Evolutionary conservation across 202 grass and related monocot genomes (phyloP).

Genomic region (Hordeum pubiflorum): DNA sequence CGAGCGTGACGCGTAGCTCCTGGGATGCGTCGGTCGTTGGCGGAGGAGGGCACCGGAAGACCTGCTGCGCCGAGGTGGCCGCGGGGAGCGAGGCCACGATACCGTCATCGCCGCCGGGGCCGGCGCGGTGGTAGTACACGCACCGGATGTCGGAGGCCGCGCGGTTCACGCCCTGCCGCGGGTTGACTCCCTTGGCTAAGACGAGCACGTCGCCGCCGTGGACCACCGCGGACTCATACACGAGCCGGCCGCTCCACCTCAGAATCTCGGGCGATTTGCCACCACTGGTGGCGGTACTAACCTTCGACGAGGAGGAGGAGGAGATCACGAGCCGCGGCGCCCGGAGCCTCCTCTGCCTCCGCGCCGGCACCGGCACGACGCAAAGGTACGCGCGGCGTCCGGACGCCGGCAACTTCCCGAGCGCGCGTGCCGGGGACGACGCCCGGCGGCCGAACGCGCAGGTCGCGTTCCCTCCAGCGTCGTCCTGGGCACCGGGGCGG

Average conservation of each 20-base stretch:
- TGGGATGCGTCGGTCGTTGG: background rate
- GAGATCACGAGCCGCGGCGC: constrained; percentile 22
- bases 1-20: constrained; percentile 39
- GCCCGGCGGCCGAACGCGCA: constrained; percentile 39
- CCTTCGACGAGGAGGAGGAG: background rate
- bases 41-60: constrained; percentile 56
- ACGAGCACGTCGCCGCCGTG: constrained; percentile 41
- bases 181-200: constrained; percentile 59
- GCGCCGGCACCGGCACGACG: constrained; percentile 29
- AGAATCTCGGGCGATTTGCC: constrained; percentile 23
- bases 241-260: constrained; percentile 41
- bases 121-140: constrained; percentile 21
- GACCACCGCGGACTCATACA: constrained; percentile 42
- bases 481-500: background rate
- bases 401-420: constrained; percentile 5
- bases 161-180: constrained; percentile 42
- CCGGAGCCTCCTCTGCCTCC: constrained; percentile 20
- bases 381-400: constrained; percentile 23
- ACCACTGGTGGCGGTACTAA: background rate
- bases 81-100: constrained; percentile 20
- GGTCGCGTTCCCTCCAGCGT: background rate
- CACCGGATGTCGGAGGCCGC: constrained; percentile 25
- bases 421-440: constrained; percentile 24
- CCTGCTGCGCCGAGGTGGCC: constrained; percentile 55
- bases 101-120: background rate